These are phyloP conservation scores for Pleodorina starrii DNA, from an alignment of 139 green algal species.

Conservation along the genomic window DNA sequence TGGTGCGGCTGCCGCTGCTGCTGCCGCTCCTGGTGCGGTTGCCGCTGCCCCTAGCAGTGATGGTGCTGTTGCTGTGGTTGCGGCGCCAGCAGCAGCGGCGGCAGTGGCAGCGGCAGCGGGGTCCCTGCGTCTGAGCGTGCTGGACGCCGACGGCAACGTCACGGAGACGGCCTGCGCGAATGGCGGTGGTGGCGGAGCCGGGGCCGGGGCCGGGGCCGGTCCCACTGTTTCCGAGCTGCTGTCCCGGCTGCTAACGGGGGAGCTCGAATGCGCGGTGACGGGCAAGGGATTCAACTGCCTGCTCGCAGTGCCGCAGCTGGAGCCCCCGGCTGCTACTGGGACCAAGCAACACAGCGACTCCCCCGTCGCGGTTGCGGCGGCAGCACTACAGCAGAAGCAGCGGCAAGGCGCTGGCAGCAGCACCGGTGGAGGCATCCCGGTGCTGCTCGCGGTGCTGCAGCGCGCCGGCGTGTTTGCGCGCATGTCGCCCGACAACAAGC, in stretches of 20 bases:
- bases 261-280: slow-evolving; percentile 72
- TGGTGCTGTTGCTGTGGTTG: no score
- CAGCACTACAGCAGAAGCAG: no score
- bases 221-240: background rate
- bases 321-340: background rate
- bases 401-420: no score
- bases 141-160: slow-evolving; percentile 61
- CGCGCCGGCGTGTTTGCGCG: slow-evolving; percentile 60
- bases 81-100: no score
- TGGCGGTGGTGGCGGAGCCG: no score
- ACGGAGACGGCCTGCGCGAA: background rate
- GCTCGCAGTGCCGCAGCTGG: background rate
- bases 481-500: slow-evolving; percentile 73
- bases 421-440: slow-evolving; percentile 10
- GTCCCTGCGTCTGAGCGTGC: slow-evolving; percentile 57
- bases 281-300: slow-evolving; percentile 73
- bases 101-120: background rate
- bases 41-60: no score
- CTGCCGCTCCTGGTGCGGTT: no score
- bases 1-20: no score
- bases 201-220: background rate
- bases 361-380: no score
- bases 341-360: no score
- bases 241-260: slow-evolving; percentile 47
- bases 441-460: slow-evolving; percentile 60